Evolutionary conservation across 768 basidiomycete genomes (phyloP), one percentile per base, ranked within the genome.

Genomic region (Strobilomyces dryophilus): DNA sequence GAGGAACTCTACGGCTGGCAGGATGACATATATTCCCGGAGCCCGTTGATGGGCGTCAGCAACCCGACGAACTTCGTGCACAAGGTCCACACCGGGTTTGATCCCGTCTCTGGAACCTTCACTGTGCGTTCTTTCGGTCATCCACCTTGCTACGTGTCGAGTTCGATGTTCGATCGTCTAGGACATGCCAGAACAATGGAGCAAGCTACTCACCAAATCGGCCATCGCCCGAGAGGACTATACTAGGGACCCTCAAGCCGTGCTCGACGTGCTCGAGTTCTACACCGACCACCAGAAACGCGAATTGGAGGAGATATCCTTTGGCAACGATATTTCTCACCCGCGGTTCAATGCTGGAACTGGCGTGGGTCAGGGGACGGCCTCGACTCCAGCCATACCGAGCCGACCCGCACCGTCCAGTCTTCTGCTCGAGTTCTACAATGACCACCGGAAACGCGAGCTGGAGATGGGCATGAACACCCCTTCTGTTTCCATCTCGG

Each of bases 1-100:
- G 92, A 95, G 61, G 95, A 99, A 65, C 79, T 99, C n/a, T 99
- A 99, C 63, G 85, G 86, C 17, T 98, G 95, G 95, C 90, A 95
- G 69, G 95, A 99, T 65, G 95, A 97, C 66, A 87, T 99, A 55
- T 98, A 98, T 71, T 83, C 82, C 6, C 82, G 93, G 44, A 92
- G 89, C 63, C 93, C 95, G 3, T 76, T 94, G 45, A 90, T 94
- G 85, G 92, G 95, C 26, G 90, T 95, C 41, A 87, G 87, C 68
- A 89, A 88, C 60, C 95, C 95, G 0, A 98, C 95, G 8, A 95
- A 99, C 71, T 98, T 99, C 66, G 92, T 98, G 0, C 95, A 99
- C 75, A 94, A 98, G 68, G 93, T 98, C 2, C 95, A 98, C 71
- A 95, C 98, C 52, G 95, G 94, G 3, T 98, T 95, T 62, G 95